Base-by-base conservation (phyloP, 2,329 filamentous ascomycete genomes). In the Pseudogymnoascus sp. region DNA sequence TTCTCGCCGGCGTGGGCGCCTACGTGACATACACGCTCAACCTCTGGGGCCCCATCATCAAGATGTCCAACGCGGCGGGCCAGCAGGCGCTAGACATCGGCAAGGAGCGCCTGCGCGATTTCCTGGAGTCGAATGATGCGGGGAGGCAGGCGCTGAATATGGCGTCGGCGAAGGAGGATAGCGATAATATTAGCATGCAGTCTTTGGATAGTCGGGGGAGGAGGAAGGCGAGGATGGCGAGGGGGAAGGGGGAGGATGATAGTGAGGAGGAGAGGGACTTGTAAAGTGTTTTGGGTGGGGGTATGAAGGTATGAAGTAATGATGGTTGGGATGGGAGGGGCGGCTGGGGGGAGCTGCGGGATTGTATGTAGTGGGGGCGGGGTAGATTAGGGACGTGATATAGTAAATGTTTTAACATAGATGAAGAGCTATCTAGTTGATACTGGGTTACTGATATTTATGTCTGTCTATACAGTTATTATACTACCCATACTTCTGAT, bases 1-100 rank as follows among this genome's bases (percentile, higher is more conserved):
- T 96, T 70, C 76, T 97, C 61, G 77, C 89, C 44, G 87, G 81
- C 10, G 84, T 89, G 62, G 92, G 84, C 63, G 90, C 89, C 3
- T 99, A 97, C 71, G 81, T 97, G 28, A 94, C 92, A 3, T 97
- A 94, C 77, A 92, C 87, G 35, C 87, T 99, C 68, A 97, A 97
- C 74, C 85, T 99, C 14, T 92, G 96, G 78, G 94, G 94, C 0
- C 94, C 94, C 0, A 97, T 99, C 81, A 80, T 95, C 69, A 92
- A 95, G 73, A 97, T 99, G 91, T 84, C 86, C 68, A 94, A 94
- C 69, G 94, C 94, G 12, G 94, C 94, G 3, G 88, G 86, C 59
- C 82, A 83, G 66, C 94, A 99, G 77, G 94, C 90, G 6, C 72
- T 96, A 31, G 91, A 96, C 69, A 91, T 99, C 68, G 90, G 91